Conservation (phyloP, 768 basidiomycete species). For the Boletus vinaceobasis region DNA sequence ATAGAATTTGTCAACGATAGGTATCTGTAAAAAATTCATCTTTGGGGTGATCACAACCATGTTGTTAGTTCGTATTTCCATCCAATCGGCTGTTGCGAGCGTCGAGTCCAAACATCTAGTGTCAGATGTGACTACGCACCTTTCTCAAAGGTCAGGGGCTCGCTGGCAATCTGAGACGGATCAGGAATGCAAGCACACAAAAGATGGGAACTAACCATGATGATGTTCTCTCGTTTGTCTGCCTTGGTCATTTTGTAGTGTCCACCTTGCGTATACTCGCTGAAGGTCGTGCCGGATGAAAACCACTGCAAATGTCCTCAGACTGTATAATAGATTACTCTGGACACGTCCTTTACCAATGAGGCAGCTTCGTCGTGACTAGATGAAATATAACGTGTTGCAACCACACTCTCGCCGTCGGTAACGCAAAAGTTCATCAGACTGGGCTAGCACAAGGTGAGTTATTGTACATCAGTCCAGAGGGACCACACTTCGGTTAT, state of each 20-base stretch:
- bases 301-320: constrained; percentile 61
- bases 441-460: constrained; percentile 55
- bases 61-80: constrained; percentile 96
- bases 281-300: constrained; percentile 92
- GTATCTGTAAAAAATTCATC: constrained; percentile 92
- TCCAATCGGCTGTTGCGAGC: constrained; percentile 75
- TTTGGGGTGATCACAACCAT: constrained; percentile 95
- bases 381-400: constrained; percentile 92
- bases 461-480: not conserved
- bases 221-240: constrained; percentile 94
- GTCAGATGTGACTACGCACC: constrained; percentile 39
- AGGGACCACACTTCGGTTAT: constrained; percentile 58
- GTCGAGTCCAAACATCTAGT: not conserved
- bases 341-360: constrained; percentile 45
- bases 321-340: not conserved
- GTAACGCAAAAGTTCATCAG: constrained; percentile 96
- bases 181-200: constrained; percentile 10
- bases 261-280: constrained; percentile 83
- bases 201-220: constrained; percentile 54
- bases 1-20: constrained; percentile 90
- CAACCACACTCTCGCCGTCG: constrained; percentile 91
- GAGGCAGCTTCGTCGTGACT: constrained; percentile 90
- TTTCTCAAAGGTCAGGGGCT: constrained; percentile 96
- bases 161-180: constrained; percentile 68
- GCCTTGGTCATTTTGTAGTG: constrained; percentile 95